These are phyloP conservation scores for Phytophthora palmivora DNA, from an alignment of 352 stramenopile species.

Conservation along the genomic window DNA sequence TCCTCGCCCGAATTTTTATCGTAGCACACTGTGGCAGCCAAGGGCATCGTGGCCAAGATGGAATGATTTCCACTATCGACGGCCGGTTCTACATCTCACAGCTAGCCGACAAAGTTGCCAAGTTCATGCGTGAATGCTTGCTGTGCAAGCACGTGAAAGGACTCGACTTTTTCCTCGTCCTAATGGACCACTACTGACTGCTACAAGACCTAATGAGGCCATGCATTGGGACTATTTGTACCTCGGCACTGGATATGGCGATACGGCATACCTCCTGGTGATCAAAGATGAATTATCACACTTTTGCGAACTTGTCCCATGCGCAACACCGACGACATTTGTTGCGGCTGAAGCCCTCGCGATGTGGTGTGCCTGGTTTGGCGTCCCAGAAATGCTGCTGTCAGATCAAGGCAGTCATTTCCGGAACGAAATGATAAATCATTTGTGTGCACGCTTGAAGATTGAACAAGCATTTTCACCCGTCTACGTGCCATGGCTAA, in stretches of 20 bases:
- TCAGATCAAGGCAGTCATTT: no score
- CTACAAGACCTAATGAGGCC: neutral
- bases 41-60: slow-evolving; percentile 12
- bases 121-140: slow-evolving; percentile 8
- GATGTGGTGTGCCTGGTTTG: no score
- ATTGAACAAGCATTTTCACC: no score
- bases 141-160: slow-evolving; percentile 23
- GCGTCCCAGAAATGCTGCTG: no score
- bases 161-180: neutral
- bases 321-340: no score
- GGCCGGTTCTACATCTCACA: slow-evolving; percentile 2
- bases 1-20: neutral
- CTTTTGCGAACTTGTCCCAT: neutral
- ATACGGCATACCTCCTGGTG: neutral
- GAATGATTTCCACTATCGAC: neutral
- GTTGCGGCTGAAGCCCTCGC: no score
- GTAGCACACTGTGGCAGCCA: neutral
- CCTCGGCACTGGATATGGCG: neutral
- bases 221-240: neutral
- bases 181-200: neutral
- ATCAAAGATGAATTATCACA: neutral
- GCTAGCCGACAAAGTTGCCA: neutral
- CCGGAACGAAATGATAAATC: no score
- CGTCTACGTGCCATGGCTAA: no score
- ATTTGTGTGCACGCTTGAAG: no score